A percentile compares a stretch with the other conserved stretches of the same genome.
Conservation (phyloP, 2,329 filamentous ascomycete species). For the Cryphonectria japonica region DNA sequence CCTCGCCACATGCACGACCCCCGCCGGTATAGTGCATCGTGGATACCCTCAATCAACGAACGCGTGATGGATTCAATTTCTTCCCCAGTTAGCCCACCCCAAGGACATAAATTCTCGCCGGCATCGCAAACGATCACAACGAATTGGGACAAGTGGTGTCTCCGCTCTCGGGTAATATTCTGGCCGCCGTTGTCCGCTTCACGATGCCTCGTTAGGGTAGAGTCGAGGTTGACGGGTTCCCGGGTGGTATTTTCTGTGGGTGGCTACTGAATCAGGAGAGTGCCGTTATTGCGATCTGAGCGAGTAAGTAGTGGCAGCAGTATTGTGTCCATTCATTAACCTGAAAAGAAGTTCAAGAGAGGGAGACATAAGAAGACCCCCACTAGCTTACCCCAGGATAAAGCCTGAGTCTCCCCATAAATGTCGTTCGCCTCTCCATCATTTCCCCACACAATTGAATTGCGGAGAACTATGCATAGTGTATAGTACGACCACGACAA, state of each 20-base stretch:
- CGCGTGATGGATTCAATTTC: too few species aligned
- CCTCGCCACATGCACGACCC: too few species aligned
- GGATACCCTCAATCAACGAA: not conserved
- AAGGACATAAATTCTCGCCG: not conserved
- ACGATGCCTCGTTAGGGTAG: not conserved
- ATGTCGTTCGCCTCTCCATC: not conserved
- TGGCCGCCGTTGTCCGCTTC: not conserved
- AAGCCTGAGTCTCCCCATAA: not conserved
- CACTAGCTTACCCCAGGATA: not conserved
- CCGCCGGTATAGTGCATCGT: not conserved
- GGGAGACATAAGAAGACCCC: not conserved
- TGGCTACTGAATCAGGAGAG: too few species aligned
- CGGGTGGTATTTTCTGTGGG: too few species aligned
- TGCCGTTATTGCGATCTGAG: too few species aligned
- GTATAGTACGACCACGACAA: too few species aligned
- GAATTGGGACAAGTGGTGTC: not conserved
- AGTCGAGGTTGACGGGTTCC: too few species aligned
- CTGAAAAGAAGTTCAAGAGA: not conserved
- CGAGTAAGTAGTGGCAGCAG: too few species aligned
- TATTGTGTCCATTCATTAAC: too few species aligned
- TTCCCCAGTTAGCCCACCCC: too few species aligned
- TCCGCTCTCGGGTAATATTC: not conserved
- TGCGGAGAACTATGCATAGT: not conserved
- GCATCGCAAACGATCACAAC: not conserved
- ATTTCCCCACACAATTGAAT: constrained; percentile 1